Percentiles rank a stretch among this genome's conserved stretches.
Conservation (phyloP, 805 yeast species). For the Saccharomycopsis selenospora region DNA sequence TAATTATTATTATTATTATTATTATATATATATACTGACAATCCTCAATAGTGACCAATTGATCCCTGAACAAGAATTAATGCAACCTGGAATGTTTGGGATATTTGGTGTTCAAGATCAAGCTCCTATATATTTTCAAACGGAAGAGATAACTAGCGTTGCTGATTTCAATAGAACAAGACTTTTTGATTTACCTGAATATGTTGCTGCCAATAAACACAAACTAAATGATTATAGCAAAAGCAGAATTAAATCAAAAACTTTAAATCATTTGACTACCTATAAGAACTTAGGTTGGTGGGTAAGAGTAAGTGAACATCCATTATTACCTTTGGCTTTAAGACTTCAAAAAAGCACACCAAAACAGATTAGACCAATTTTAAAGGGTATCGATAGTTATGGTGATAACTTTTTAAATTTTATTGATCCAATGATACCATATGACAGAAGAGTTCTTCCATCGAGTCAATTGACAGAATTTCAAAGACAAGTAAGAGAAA, state of each 20-base stretch:
- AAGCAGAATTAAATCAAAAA: slow-evolving; percentile 5
- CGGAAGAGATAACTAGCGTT: background rate
- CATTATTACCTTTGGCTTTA: background rate
- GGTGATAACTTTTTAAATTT: slow-evolving; percentile 3
- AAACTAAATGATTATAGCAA: slow-evolving; percentile 12
- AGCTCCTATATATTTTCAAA: background rate
- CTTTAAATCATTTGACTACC: slow-evolving; percentile 14
- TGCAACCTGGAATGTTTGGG: too few relatives aligned
- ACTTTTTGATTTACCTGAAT: slow-evolving; percentile 12
- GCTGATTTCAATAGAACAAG: slow-evolving; percentile 1
- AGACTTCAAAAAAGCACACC: slow-evolving; percentile 9
- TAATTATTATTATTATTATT: too few relatives aligned
- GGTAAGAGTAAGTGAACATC: background rate
- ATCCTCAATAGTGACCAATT: too few relatives aligned
- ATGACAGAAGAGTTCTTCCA: slow-evolving; percentile 13
- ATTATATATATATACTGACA: too few relatives aligned
- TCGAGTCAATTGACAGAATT: slow-evolving; percentile 10
- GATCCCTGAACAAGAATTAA: too few relatives aligned
- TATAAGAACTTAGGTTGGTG: slow-evolving; percentile 2
- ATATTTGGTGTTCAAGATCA: too few relatives aligned
- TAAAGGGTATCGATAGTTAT: slow-evolving; percentile 4
- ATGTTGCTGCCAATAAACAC: background rate
- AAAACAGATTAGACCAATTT: background rate
- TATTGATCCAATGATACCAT: slow-evolving; percentile 12
- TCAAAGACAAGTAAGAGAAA: slow-evolving; percentile 10